These are phyloP conservation scores for Herpotrichia juniperi DNA, from an alignment of 2,329 filamentous ascomycete species.

Conservation along the genomic window DNA sequence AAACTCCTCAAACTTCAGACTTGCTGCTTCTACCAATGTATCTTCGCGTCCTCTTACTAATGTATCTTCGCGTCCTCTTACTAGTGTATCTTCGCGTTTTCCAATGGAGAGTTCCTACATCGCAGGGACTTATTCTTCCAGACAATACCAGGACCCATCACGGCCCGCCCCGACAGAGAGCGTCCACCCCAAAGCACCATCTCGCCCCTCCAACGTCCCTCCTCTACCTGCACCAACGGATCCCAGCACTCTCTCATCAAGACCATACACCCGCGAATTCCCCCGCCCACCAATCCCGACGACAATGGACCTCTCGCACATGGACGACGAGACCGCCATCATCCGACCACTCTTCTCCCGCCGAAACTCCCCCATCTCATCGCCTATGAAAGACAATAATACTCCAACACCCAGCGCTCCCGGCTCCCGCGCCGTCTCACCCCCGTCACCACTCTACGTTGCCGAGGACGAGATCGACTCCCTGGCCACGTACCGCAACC, in stretches of 20 bases:
- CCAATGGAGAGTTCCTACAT: no score
- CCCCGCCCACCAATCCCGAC: constrained; percentile 4
- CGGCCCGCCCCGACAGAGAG: constrained; percentile 13
- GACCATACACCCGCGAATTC: neutral
- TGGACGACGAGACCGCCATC: constrained; percentile 2
- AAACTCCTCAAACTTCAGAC: constrained; percentile 17
- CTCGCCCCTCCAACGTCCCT: constrained; percentile 16
- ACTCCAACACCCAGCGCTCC: constrained; percentile 31
- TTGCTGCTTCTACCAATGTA: constrained; percentile 6
- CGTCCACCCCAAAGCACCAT: constrained; percentile 8
- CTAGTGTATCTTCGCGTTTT: no score
- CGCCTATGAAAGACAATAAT: neutral
- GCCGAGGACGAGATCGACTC: constrained; percentile 43
- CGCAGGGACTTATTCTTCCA: no score
- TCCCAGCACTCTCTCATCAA: constrained; percentile 27
- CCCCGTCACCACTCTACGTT: constrained; percentile 41
- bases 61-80: no score
- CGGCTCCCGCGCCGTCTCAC: constrained; percentile 26
- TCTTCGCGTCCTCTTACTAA: no score
- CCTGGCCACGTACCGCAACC: constrained; percentile 31
- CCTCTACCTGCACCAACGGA: constrained; percentile 19
- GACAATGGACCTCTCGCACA: neutral
- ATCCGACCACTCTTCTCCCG: constrained; percentile 15
- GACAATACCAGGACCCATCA: no score
- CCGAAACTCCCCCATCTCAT: constrained; percentile 6